Base-by-base conservation (phyloP, 352 stramenopile genomes). In the Pythium oligandrum region DNA sequence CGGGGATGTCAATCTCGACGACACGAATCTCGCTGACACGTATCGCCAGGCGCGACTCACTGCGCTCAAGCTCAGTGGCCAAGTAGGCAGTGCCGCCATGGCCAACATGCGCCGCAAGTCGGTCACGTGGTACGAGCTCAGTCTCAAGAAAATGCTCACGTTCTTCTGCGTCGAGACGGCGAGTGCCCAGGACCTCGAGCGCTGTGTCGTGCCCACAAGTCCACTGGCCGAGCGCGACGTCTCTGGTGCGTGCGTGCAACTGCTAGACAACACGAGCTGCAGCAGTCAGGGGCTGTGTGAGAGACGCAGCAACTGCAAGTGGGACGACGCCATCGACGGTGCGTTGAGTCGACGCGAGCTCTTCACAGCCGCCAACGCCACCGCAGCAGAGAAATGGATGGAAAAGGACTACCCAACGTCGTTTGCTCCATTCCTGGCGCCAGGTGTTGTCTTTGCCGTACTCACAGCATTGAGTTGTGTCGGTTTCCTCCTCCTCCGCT, bases 301-400 rank as follows among this genome's bases (percentile, higher is more conserved):
- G 51, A 78, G 78, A 38, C 65, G 75, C 44, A 80, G 70, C 65
- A 93, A 90, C 56, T 93, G 83, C 75, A 87, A 90, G 55, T 93
- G 83, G 83, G 71, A 89, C 48, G 78, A 89, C 44, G 61, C 76
- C 0, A 53, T 87, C 4, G 55, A 53, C 7, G 63, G 57, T n/a
- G 60, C 70, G 9, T 61, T 61, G 39, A 61, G 61, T 1, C 76
- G 83, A 3, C 69, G 64, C 17, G 64, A 82, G 44, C 52, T 90
- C 35, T 93, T 88, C 52, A 78, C 72, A 3, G 59, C 66, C 37
- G 69, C 66, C 0, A 64, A 90, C 57, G 70, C 86, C 6, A 75
- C 68, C 2, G 51, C 75, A 10, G 83, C 80, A 11, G 73, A 49
- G 32, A 74, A 80, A 46, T 93, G 80, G 83, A 76, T 93, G 64